These are phyloP conservation scores for Pleurotus cornucopiae DNA, from an alignment of 768 basidiomycete genomes.

Conservation along the genomic window DNA sequence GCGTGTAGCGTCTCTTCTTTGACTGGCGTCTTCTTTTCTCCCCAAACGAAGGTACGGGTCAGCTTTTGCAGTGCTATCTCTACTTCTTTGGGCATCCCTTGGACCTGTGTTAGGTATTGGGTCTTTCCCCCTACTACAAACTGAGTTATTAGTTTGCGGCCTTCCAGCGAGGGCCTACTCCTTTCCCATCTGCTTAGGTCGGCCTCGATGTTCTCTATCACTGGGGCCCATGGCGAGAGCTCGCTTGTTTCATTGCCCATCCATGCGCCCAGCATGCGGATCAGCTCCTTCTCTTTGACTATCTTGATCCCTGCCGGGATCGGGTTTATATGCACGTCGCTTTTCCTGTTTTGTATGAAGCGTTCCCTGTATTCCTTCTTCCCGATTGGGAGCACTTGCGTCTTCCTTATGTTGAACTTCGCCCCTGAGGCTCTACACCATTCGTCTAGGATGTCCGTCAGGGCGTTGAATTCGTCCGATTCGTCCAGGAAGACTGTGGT, in stretches of 20 bases:
- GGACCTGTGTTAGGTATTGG: conserved; percentile 28
- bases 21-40: conserved; percentile 10
- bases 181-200: conserved; percentile 18
- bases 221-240: conserved; percentile 19
- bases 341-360: neutral
- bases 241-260: conserved; percentile 24
- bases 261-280: conserved; percentile 26
- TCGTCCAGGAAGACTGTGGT: conserved; percentile 15
- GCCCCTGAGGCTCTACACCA: conserved; percentile 26
- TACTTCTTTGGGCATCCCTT: conserved; percentile 27
- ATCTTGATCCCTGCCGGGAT: conserved; percentile 21
- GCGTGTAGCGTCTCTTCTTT: conserved; percentile 14
- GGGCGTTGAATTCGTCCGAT: neutral
- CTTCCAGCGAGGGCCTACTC: conserved; percentile 25
- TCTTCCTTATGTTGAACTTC: conserved; percentile 24
- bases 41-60: conserved; percentile 24
- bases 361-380: conserved; percentile 9
- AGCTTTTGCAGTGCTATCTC: conserved; percentile 12
- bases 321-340: conserved; percentile 6
- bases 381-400: conserved; percentile 25
- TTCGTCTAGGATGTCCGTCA: conserved; percentile 9
- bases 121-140: conserved; percentile 26
- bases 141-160: conserved; percentile 17
- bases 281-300: conserved; percentile 19
- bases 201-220: conserved; percentile 20